These are phyloP conservation scores for Fusarium sp. DNA, from an alignment of 2,329 filamentous ascomycete genomes.

Conservation along the genomic window DNA sequence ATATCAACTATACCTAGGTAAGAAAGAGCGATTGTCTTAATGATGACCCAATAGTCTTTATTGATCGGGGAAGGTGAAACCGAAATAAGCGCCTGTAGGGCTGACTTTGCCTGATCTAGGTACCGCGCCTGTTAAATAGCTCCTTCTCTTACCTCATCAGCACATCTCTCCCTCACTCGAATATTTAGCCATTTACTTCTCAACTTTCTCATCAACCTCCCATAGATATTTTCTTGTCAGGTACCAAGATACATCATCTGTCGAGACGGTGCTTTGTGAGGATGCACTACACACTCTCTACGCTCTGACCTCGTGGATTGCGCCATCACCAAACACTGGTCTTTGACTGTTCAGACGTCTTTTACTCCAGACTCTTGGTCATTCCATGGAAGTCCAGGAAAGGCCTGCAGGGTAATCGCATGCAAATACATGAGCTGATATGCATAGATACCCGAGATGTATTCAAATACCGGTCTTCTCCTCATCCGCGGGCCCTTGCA, in stretches of 20 bases:
- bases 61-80: too few species aligned
- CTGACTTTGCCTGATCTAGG: too few species aligned
- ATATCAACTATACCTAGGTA: too few species aligned
- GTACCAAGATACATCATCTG: conserved; percentile 36
- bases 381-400: neutral
- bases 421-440: conserved; percentile 41
- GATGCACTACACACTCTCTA: conserved; percentile 47
- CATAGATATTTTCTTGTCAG: conserved; percentile 42
- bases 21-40: neutral
- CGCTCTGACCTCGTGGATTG: conserved; percentile 48
- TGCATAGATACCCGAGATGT: too few species aligned
- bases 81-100: too few species aligned
- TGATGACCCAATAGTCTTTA: neutral
- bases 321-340: conserved; percentile 47
- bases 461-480: conserved; percentile 43
- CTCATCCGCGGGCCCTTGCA: conserved; percentile 40
- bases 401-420: conserved; percentile 25
- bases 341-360: too few species aligned
- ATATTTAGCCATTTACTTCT: conserved; percentile 39
- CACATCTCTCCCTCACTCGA: conserved; percentile 10
- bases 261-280: conserved; percentile 45
- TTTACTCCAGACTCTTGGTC: too few species aligned
- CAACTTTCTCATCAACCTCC: conserved; percentile 38
- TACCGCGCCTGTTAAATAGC: too few species aligned
- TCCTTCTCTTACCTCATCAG: too few species aligned